Conservation (phyloP, 176 grass and related monocot species). For the Coix lacrymajobi region DNA sequence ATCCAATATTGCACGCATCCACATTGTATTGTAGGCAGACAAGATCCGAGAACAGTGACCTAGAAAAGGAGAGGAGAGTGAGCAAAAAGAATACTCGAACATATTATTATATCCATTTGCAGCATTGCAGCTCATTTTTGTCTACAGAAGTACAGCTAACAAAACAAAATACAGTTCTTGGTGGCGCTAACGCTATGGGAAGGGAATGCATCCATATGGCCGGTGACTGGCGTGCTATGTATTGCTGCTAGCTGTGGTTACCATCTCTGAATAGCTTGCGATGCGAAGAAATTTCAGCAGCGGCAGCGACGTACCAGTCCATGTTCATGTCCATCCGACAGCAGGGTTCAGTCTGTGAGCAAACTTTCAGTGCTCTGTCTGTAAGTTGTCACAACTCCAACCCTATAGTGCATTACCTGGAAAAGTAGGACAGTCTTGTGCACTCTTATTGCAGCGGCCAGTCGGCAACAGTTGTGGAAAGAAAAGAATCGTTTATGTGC, state of each 20-base stretch:
- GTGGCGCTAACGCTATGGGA: neutral
- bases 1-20: neutral
- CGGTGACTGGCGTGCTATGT: neutral
- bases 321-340: neutral
- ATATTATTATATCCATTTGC: neutral
- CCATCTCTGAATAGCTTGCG: neutral
- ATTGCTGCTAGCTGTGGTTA: too few species aligned
- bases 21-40: constrained; percentile 15
- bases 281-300: neutral
- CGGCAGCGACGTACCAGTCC: neutral
- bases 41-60: constrained; percentile 22
- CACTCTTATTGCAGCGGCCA: neutral
- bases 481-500: neutral
- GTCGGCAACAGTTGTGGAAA: neutral
- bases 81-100: constrained; percentile 6
- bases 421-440: neutral
- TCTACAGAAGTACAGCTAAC: neutral
- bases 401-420: neutral
- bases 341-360: neutral
- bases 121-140: neutral
- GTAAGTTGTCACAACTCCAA: neutral
- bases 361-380: constrained; percentile 12
- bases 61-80: neutral
- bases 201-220: neutral
- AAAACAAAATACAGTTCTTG: neutral